Evolutionary conservation across 2,329 filamentous ascomycete genomes (phyloP).

Genomic region (Penicillium sp.): DNA sequence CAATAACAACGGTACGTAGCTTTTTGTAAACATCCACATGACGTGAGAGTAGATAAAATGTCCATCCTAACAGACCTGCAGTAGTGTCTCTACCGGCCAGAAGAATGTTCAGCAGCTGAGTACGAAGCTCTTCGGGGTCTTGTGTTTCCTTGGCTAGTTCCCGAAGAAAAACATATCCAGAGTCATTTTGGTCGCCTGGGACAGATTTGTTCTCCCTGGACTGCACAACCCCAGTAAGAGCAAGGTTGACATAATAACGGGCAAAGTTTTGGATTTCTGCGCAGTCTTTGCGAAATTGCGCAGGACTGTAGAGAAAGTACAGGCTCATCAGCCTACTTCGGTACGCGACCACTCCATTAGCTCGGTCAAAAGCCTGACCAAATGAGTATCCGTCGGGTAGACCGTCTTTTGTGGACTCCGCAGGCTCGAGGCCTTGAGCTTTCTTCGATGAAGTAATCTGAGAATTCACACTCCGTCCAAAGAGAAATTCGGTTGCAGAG

Average conservation of each 20-base stretch:
- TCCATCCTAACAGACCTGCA: slow-evolving; percentile 75
- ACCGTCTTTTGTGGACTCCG: not conserved
- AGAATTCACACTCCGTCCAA: slow-evolving; percentile 55
- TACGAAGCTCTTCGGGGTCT: slow-evolving; percentile 52
- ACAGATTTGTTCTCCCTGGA: not conserved
- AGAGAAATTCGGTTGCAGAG: slow-evolving; percentile 68
- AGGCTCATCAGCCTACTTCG: slow-evolving; percentile 13
- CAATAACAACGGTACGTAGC: slow-evolving; percentile 12
- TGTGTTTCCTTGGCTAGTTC: slow-evolving; percentile 2
- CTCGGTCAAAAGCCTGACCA: slow-evolving; percentile 8
- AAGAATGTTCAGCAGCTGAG: slow-evolving; percentile 77
- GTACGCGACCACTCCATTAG: slow-evolving; percentile 9
- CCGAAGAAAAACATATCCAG: slow-evolving; percentile 11
- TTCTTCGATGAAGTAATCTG: slow-evolving; percentile 6
- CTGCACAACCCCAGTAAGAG: not conserved
- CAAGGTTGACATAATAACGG: slow-evolving; percentile 10
- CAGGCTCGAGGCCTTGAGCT: not conserved
- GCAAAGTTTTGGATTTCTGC: slow-evolving; percentile 5
- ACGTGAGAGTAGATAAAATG: slow-evolving; percentile 72
- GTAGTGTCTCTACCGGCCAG: slow-evolving; percentile 80
- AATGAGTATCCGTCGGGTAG: slow-evolving; percentile 4
- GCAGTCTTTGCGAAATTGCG: slow-evolving; percentile 13
- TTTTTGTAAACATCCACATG: slow-evolving; percentile 12
- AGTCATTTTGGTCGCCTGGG: not conserved
- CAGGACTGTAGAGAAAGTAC: slow-evolving; percentile 8